These are phyloP conservation scores for Croton setiger DNA, from an alignment of 441 rosid genomes.

Conservation along the genomic window DNA sequence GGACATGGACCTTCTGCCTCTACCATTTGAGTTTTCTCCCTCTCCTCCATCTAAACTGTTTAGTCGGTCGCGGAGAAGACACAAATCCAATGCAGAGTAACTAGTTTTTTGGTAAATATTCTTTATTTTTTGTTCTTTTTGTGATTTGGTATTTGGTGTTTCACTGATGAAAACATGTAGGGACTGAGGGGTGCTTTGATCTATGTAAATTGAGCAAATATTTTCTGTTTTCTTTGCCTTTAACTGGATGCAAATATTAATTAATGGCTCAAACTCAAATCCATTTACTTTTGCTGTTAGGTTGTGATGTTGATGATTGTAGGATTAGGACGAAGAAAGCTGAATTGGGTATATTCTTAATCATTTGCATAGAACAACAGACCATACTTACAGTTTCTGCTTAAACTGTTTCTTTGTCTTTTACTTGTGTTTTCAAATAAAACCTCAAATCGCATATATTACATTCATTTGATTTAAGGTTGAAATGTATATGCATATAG, in stretches of 20 bases:
- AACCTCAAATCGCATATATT: background rate
- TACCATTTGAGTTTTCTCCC: conserved; percentile 81
- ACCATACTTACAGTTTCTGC: background rate
- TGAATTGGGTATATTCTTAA: background rate
- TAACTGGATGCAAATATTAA: conserved; percentile 18
- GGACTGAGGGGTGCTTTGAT: conserved; percentile 9
- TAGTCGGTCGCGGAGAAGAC: conserved; percentile 52
- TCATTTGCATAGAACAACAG: background rate
- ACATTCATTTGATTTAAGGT: background rate
- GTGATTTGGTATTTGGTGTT: conserved; percentile 10
- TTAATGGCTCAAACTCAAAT: background rate
- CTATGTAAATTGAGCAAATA: conserved; percentile 20
- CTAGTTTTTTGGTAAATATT: conserved; percentile 17
- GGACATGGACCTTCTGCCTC: conserved; percentile 65
- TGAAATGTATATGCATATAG: background rate
- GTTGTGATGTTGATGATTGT: background rate
- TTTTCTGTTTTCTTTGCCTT: conserved; percentile 13
- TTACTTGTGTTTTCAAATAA: background rate
- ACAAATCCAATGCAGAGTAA: conserved; percentile 47
- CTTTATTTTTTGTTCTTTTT: conserved; percentile 13
- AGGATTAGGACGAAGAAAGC: background rate
- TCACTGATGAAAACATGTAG: background rate
- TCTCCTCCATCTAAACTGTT: conserved; percentile 72
- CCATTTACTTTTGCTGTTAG: background rate
- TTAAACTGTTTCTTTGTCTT: background rate